Base-by-base conservation (phyloP, 257 asterid species). In the Marsdenia floribunda region DNA sequence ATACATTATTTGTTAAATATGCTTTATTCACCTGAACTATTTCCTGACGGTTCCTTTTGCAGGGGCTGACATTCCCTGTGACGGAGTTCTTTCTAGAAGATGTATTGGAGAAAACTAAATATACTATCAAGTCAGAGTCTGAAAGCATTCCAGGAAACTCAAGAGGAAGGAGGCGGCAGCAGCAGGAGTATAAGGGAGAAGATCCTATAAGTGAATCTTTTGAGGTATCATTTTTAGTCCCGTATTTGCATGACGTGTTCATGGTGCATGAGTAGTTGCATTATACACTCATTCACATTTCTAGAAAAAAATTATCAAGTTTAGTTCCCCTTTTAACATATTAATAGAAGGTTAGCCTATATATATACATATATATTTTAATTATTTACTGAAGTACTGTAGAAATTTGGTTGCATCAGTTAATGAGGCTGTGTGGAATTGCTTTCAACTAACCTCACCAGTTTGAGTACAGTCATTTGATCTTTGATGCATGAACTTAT, bases 61-160 rank as follows among this genome's bases (percentile, higher is more conserved):
- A 94, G 99, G 99, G 99, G 58, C 83, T 92, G 77, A 93, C 97
- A 40, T 94, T 83, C 85, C 96, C 99, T 5, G 99, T 94, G 76
- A 68, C 83, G 68, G 98, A 92, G 82, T 80, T 90, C 78, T 94
- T 83, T 86, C 83, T 94, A 70, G 99, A 94, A 89, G 95, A 94
- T 73, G 88, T 94, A 73, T 79, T 94, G 83, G 97, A 94, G 85
- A 92, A 88, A 89, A 88, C 91, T 68, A 87, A 74, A 37, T 89
- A 92, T 79, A 55, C 49, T 61, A 81, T 94, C 75, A 84, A 80
- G 82, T 58, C 93, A 46, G 93, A 90, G 70, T 55, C 53, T 73
- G 93, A 83, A 50, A 85, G 71, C 75, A 76, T 78, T 69, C 86
- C 86, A 47, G 90, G 96, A 78, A 89, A 82, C 73, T 80, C 93